Percentiles rank a stretch among this genome's conserved stretches.
phyloP scores from a whole-genome alignment of 768 basidiomycete genomes.

The Leccinum disarticulatum region DNA sequence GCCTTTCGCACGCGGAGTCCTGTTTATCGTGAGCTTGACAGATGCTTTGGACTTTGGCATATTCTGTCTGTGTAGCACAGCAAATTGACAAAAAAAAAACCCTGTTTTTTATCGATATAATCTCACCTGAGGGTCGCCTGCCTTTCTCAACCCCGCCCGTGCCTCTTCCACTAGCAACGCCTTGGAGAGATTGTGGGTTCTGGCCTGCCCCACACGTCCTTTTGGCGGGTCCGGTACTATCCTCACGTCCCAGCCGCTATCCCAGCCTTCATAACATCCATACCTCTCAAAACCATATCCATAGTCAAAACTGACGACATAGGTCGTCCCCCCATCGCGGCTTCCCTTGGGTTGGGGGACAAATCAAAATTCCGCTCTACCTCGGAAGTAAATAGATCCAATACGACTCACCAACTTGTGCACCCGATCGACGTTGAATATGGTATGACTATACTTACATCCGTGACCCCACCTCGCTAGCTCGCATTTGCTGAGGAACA shows the following conservation, averaged over 20 bases:
- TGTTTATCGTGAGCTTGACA: slow-evolving; percentile 13
- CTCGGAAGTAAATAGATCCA: too few species aligned
- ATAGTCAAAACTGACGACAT: slow-evolving; percentile 11
- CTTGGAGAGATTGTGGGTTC: slow-evolving; percentile 10
- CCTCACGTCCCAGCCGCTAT: slow-evolving; percentile 10
- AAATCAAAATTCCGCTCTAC: neutral
- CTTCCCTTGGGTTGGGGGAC: slow-evolving; percentile 1
- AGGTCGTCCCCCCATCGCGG: slow-evolving; percentile 5
- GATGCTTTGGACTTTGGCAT: slow-evolving; percentile 17
- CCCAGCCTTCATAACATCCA: slow-evolving; percentile 10
- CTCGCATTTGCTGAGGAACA: slow-evolving; percentile 12
- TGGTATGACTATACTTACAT: slow-evolving; percentile 23
- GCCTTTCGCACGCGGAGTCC: slow-evolving; percentile 4
- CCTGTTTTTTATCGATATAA: neutral
- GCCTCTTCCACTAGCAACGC: slow-evolving; percentile 10
- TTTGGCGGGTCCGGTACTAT: neutral
- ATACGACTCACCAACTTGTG: slow-evolving; percentile 7
- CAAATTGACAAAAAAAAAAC: neutral
- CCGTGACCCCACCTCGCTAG: neutral
- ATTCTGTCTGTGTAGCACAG: slow-evolving; percentile 5
- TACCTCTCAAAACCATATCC: slow-evolving; percentile 18
- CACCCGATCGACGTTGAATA: slow-evolving; percentile 19
- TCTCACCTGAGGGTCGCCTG: slow-evolving; percentile 12
- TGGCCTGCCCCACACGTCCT: neutral
- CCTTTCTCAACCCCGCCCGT: slow-evolving; percentile 2